Evolutionary conservation across 371 early-diverging fungal genomes (phyloP), one percentile per base, ranked within the genome.

Genomic region (Dipsacomyces acuminosporus): DNA sequence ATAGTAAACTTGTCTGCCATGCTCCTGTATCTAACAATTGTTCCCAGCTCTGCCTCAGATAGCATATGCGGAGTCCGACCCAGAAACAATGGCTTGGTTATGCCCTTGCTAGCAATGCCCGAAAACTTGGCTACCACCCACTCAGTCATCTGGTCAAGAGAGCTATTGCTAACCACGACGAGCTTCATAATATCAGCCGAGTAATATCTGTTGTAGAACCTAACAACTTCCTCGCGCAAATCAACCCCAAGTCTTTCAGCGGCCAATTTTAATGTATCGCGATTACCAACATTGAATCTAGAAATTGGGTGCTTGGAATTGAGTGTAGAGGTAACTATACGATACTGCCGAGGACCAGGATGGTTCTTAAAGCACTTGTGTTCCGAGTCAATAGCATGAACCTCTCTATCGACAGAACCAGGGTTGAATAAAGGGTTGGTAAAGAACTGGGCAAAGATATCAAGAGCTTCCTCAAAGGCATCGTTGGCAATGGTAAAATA

Each of bases 151-250:
- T 81, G 78, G 64, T 91, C 90, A 33, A 94, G 72, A 0, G 93
- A 79, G 64, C 94, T 91, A 76, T 87, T 80, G 18, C 97, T 95
- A 20, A 88, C 69, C 18, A 97, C 80, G 33, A 87, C 87, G 5
- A 94, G 78, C 64, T 88, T 90, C 96, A 96, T 97, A 33, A 93
- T 86, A 63, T 95, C 93, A n/a, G 95, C 85, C 18, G 91, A 91
- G 69, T 97, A 97, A 63, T 90, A 89, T 43, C 75, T 73, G 13
- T 83, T 79, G 67, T 96, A 89, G 64, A 94, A 95, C 49, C 90
- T 84, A 34, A 94, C 69, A 8, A 94, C 73, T 50, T 86, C 85
- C 18, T 85, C 80, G 20, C 93, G 79, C 35, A 92, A 79, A 59
- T 93, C 82, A 24, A 89, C 61, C 0, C 88, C 90, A 18, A 76